Percentiles rank a stretch among this genome's conserved stretches.
phyloP scores from a whole-genome alignment of 192 early-diverging fungal species.

The Gryganskiella cystojenkinii region DNA sequence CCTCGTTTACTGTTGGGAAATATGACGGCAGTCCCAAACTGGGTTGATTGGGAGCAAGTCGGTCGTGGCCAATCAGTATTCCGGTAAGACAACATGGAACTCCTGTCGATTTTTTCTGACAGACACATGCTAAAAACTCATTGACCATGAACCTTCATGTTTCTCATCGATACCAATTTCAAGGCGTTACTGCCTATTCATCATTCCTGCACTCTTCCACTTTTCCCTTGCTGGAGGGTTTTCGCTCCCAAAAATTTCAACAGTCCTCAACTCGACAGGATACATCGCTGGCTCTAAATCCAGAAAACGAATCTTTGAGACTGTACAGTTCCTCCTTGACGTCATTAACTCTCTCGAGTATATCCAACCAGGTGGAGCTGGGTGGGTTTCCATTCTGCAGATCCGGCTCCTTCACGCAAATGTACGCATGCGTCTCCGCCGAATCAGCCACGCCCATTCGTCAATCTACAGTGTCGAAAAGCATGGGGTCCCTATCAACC shows the following conservation, averaged over 20 bases:
- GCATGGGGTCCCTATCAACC: conserved; percentile 47
- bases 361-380: conserved; percentile 15
- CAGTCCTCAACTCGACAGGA: conserved; percentile 38
- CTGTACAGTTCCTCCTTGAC: conserved; percentile 25
- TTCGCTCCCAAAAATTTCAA: conserved; percentile 22
- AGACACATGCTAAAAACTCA: too few species aligned
- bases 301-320: conserved; percentile 27
- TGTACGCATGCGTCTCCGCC: conserved; percentile 20
- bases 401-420: conserved; percentile 39
- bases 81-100: conserved; percentile 8
- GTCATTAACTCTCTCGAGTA: conserved; percentile 11
- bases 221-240: conserved; percentile 34
- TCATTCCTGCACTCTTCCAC: conserved; percentile 19
- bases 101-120: background rate
- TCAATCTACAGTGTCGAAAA: conserved; percentile 19
- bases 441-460: conserved; percentile 18
- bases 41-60: conserved; percentile 35
- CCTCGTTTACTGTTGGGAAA: conserved; percentile 22
- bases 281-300: conserved; percentile 17
- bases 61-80: conserved; percentile 34
- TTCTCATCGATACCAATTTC: background rate
- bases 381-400: conserved; percentile 39
- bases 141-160: too few species aligned
- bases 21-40: conserved; percentile 38
- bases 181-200: conserved; percentile 21